Evolutionary conservation across 495 filamentous ascomycete species (phyloP).

Genomic region (Hypoxylon rickii): DNA sequence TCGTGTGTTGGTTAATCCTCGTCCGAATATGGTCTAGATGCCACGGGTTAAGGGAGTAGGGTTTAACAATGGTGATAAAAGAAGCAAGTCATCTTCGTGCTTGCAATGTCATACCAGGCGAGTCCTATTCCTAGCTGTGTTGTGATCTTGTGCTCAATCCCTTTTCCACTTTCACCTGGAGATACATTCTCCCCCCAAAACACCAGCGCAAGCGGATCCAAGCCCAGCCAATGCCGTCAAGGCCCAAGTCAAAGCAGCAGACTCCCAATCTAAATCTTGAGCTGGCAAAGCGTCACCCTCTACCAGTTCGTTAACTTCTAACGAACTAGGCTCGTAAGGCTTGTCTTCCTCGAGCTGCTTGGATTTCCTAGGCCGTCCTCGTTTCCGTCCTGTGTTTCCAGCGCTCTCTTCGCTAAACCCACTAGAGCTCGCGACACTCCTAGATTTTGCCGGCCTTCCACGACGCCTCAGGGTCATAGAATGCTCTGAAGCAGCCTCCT

Average conservation of each 20-base stretch:
- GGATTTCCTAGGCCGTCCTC: slow-evolving; percentile 36
- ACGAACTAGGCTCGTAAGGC: slow-evolving; percentile 38
- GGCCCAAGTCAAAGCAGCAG: slow-evolving; percentile 50
- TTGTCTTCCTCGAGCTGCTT: slow-evolving; percentile 36
- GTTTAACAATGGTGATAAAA: too few relatives aligned
- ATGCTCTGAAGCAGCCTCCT: slow-evolving; percentile 22
- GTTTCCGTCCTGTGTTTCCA: slow-evolving; percentile 14
- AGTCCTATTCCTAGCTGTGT: too few relatives aligned
- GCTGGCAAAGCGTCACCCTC: slow-evolving; percentile 41
- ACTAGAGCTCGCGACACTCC: slow-evolving; percentile 30
- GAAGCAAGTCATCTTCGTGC: too few relatives aligned
- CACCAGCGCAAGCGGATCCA: slow-evolving; percentile 45
- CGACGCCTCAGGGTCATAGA: slow-evolving; percentile 33
- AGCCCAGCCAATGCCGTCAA: slow-evolving; percentile 47
- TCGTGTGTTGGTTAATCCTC: too few relatives aligned
- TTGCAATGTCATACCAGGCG: too few relatives aligned
- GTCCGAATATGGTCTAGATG: too few relatives aligned
- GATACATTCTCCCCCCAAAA: slow-evolving; percentile 51
- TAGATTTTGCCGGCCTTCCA: slow-evolving; percentile 17
- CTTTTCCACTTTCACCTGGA: slow-evolving; percentile 36
- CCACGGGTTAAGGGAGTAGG: too few relatives aligned
- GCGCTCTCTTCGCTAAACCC: slow-evolving; percentile 18
- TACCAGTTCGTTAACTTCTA: slow-evolving; percentile 18
- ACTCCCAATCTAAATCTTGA: slow-evolving; percentile 51
- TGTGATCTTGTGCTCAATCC: background rate